phyloP scores from a whole-genome alignment of 805 yeast species.

The Tetrapisispora phaffii region DNA sequence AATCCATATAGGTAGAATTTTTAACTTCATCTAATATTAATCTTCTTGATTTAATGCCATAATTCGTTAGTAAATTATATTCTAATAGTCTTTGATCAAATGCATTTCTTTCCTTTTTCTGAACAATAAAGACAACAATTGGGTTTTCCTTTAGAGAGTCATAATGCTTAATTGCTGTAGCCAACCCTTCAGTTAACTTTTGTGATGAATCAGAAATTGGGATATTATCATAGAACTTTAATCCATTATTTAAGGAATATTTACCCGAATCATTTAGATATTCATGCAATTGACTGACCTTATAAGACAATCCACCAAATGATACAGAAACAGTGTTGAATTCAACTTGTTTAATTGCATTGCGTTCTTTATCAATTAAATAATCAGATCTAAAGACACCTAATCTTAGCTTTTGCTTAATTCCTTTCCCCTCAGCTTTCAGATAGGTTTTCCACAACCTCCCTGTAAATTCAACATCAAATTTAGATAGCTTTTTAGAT shows the following conservation, averaged over 20 bases:
- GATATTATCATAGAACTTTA: conserved; percentile 36
- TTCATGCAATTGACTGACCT: conserved; percentile 66
- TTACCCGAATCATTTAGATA: conserved; percentile 50
- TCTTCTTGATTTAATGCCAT: conserved; percentile 54
- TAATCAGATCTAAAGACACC: conserved; percentile 91
- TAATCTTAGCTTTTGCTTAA: conserved; percentile 53
- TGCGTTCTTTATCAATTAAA: conserved; percentile 44
- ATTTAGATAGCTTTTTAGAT: conserved; percentile 42
- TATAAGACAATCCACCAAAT: conserved; percentile 81
- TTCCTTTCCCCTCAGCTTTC: conserved; percentile 31
- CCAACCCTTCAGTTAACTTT: conserved; percentile 59
- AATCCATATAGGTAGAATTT: conserved; percentile 33
- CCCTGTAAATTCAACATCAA: conserved; percentile 75
- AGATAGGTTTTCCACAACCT: conserved; percentile 54
- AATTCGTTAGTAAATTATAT: conserved; percentile 47
- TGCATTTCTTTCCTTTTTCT: conserved; percentile 76
- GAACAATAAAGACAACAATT: conserved; percentile 67
- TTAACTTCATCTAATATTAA: conserved; percentile 54
- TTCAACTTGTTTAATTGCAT: conserved; percentile 79
- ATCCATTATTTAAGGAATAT: conserved; percentile 35
- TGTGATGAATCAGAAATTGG: conserved; percentile 60
- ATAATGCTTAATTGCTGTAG: conserved; percentile 54
- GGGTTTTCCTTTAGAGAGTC: conserved; percentile 30
- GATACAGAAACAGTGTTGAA: conserved; percentile 94
- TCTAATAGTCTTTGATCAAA: conserved; percentile 88